phyloP scores from a whole-genome alignment of 805 yeast genomes.

The Myxozyma udenii region DNA sequence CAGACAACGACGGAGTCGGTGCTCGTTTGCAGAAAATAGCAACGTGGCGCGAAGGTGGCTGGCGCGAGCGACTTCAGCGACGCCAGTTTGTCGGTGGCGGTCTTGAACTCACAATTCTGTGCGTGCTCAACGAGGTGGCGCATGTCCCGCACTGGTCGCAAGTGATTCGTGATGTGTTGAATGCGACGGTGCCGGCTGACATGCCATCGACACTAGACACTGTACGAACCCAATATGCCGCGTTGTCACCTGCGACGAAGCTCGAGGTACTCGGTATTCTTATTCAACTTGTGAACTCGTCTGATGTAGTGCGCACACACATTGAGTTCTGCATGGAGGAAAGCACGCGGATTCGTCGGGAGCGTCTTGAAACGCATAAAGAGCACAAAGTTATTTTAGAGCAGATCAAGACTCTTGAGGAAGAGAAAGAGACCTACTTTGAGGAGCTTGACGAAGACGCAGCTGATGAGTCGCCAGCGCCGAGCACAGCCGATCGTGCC shows the following conservation, averaged over 20 bases:
- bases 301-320: conserved; percentile 56
- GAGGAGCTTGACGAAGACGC: conserved; percentile 30
- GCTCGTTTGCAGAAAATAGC: conserved; percentile 29
- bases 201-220: conserved; percentile 48
- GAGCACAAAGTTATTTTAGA: conserved; percentile 58
- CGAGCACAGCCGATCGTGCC: not conserved
- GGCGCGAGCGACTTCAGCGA: conserved; percentile 75
- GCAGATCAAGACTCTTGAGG: conserved; percentile 47
- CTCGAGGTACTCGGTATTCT: conserved; percentile 59
- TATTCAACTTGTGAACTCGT: conserved; percentile 58
- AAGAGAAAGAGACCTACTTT: conserved; percentile 24
- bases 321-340: conserved; percentile 69
- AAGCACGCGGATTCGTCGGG: conserved; percentile 59
- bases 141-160: conserved; percentile 54
- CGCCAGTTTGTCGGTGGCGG: conserved; percentile 78
- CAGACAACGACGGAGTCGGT: not conserved
- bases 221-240: conserved; percentile 55
- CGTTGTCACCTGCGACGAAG: conserved; percentile 53
- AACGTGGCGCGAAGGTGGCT: conserved; percentile 47
- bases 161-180: conserved; percentile 51
- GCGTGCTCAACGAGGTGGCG: conserved; percentile 61
- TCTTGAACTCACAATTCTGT: conserved; percentile 78
- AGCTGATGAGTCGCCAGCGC: conserved; percentile 2
- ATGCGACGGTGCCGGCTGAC: conserved; percentile 53
- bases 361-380: conserved; percentile 60